phyloP scores from a whole-genome alignment of 192 early-diverging fungal species.

The Coemansia sp. region DNA sequence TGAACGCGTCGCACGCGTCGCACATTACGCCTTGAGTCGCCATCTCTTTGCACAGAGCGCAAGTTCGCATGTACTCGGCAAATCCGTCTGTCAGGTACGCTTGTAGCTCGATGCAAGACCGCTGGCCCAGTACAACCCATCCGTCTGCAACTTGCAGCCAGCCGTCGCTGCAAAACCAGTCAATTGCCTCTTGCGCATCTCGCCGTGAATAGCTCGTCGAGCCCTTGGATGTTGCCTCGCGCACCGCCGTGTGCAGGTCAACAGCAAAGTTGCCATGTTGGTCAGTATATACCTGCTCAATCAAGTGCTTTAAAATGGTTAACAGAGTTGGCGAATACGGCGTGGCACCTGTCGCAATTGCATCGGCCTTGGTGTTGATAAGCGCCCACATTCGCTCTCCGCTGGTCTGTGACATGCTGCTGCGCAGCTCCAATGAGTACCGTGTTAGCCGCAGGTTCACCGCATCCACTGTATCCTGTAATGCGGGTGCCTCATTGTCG shows the following conservation, averaged over 20 bases:
- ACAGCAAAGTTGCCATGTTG: constrained; percentile 30
- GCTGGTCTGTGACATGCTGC: constrained; percentile 29
- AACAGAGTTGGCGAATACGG: constrained; percentile 26
- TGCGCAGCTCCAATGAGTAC: constrained; percentile 43
- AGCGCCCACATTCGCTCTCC: constrained; percentile 32
- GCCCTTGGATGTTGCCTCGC: constrained; percentile 1
- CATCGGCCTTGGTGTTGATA: constrained; percentile 38
- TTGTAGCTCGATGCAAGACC: constrained; percentile 39
- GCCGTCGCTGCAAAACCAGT: constrained; percentile 17
- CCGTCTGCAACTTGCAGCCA: constrained; percentile 18
- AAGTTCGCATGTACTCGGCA: constrained; percentile 25
- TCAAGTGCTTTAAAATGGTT: constrained; percentile 23
- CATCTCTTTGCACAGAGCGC: constrained; percentile 38
- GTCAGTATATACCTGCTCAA: constrained; percentile 29
- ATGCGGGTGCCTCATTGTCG: not conserved
- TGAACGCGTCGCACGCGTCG: constrained; percentile 15
- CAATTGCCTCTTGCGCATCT: constrained; percentile 21
- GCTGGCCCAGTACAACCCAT: constrained; percentile 21
- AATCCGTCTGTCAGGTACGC: constrained; percentile 26
- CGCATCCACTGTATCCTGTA: constrained; percentile 13
- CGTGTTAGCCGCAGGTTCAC: constrained; percentile 11
- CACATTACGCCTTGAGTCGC: constrained; percentile 34
- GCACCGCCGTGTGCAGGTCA: constrained; percentile 26
- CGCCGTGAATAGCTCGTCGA: constrained; percentile 6
- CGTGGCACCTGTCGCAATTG: constrained; percentile 18